Conservation (phyloP, 2,329 filamentous ascomycete genomes). For the Venturia asperata region DNA sequence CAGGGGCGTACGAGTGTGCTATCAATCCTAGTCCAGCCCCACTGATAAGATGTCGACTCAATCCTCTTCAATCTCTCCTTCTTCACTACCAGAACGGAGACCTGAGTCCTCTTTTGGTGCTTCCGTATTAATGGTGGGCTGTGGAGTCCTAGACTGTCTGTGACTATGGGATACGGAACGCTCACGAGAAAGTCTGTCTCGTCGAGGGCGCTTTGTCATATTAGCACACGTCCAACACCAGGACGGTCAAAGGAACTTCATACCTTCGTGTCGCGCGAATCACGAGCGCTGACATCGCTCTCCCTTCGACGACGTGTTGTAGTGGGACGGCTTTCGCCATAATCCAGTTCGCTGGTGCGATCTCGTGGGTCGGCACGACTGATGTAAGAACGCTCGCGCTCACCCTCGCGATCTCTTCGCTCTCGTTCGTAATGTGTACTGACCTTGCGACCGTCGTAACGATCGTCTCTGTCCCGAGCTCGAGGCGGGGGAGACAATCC, state of each 20-base stretch:
- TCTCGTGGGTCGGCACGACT: conserved; percentile 72
- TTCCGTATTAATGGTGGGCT: conserved; percentile 49
- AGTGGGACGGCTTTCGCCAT: conserved; percentile 60
- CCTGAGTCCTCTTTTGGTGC: conserved; percentile 48
- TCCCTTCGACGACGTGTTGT: conserved; percentile 64
- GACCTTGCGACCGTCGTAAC: conserved; percentile 50
- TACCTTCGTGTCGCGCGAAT: conserved; percentile 36
- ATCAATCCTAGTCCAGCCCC: neutral
- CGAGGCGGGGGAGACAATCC: conserved; percentile 46
- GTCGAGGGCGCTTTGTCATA: conserved; percentile 9
- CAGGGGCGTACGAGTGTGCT: conserved; percentile 13
- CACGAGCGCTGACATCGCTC: conserved; percentile 54
- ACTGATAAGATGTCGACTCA: conserved; percentile 24
- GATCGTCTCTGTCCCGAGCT: conserved; percentile 31
- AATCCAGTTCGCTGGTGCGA: conserved; percentile 74
- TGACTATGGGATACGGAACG: conserved; percentile 53
- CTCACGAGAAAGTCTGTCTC: conserved; percentile 40
- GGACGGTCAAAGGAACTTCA: conserved; percentile 19
- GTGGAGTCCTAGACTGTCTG: conserved; percentile 35
- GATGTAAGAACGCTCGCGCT: conserved; percentile 80
- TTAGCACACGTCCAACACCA: conserved; percentile 21
- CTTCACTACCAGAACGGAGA: conserved; percentile 83
- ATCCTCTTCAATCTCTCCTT: conserved; percentile 91
- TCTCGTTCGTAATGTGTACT: conserved; percentile 74
- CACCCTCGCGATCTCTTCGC: conserved; percentile 78